Evolutionary conservation across 106 monocot species (phyloP).

Genomic region (Xerophyta viscosa): DNA sequence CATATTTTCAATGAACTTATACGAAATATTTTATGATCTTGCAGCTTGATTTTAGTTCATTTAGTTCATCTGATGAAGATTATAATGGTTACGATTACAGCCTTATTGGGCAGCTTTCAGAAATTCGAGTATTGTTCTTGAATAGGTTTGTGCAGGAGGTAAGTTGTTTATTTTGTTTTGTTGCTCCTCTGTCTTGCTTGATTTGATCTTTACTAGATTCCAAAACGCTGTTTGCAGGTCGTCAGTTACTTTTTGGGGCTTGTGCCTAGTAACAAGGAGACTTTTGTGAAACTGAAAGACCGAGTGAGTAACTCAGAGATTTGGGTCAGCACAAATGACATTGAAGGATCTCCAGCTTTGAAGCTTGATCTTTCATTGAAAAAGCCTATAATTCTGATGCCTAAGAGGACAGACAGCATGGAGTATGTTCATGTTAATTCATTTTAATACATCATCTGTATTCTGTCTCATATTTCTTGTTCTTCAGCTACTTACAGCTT

Average conservation of each 20-base stretch:
- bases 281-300: conserved; percentile 79
- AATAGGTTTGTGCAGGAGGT: conserved; percentile 98
- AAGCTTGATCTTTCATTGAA: conserved; percentile 80
- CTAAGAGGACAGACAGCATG: conserved; percentile 58
- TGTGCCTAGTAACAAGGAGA: conserved; percentile 46
- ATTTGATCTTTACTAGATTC: conserved; percentile 1
- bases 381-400: conserved; percentile 91
- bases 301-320: conserved; percentile 79
- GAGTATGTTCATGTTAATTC: conserved; percentile 45
- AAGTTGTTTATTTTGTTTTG: conserved; percentile 15
- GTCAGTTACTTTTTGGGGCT: conserved; percentile 89
- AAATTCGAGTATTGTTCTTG: conserved; percentile 87
- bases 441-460: background rate
- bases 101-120: conserved; percentile 83
- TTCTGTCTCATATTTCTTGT: conserved; percentile 1
- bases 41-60: conserved; percentile 97
- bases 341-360: conserved; percentile 90
- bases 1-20: too few relatives aligned
- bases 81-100: conserved; percentile 91
- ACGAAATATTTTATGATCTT: conserved; percentile 1
- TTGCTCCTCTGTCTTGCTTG: background rate
- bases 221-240: conserved; percentile 37
- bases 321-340: conserved; percentile 69
- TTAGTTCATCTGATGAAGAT: conserved; percentile 66
- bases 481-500: conserved; percentile 76